A percentile compares a stretch with the other conserved stretches of the same genome.
Conservation (phyloP, 306 rosid species). For the Casuarina glauca region DNA sequence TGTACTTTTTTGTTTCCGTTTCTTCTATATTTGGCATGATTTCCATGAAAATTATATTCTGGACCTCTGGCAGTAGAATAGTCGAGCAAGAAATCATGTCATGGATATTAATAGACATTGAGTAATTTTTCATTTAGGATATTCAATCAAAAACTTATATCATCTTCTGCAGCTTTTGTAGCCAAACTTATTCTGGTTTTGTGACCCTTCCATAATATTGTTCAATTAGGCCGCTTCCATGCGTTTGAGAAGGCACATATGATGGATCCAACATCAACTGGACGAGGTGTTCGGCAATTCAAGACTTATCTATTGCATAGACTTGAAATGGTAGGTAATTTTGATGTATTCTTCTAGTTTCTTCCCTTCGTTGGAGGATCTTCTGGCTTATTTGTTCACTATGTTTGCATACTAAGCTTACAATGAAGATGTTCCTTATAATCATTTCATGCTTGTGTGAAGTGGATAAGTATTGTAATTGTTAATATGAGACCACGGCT, state of each 20-base stretch:
- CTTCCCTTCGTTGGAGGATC: constrained; percentile 11
- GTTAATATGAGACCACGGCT: background rate
- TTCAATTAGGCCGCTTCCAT: constrained; percentile 80
- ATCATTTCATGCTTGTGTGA: background rate
- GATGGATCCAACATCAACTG: constrained; percentile 81
- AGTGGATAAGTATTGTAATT: background rate
- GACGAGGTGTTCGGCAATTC: constrained; percentile 97
- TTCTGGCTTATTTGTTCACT: constrained; percentile 19
- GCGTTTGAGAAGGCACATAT: constrained; percentile 87
- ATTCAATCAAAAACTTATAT: background rate
- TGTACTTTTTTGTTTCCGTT: too few relatives aligned
- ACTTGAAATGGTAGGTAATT: constrained; percentile 68
- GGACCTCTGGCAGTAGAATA: too few relatives aligned
- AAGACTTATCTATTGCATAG: constrained; percentile 79
- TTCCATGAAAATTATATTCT: too few relatives aligned
- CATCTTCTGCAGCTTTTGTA: background rate
- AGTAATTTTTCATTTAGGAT: background rate
- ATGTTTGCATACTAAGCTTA: constrained; percentile 1
- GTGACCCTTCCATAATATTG: constrained; percentile 21
- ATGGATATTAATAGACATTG: background rate
- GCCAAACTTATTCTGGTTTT: constrained; percentile 5
- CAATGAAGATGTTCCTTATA: background rate
- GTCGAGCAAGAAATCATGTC: background rate
- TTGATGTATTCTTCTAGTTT: constrained; percentile 24
- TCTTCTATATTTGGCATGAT: too few relatives aligned